phyloP scores from a whole-genome alignment of 208 protist genomes.

The Phytomonas francai region DNA sequence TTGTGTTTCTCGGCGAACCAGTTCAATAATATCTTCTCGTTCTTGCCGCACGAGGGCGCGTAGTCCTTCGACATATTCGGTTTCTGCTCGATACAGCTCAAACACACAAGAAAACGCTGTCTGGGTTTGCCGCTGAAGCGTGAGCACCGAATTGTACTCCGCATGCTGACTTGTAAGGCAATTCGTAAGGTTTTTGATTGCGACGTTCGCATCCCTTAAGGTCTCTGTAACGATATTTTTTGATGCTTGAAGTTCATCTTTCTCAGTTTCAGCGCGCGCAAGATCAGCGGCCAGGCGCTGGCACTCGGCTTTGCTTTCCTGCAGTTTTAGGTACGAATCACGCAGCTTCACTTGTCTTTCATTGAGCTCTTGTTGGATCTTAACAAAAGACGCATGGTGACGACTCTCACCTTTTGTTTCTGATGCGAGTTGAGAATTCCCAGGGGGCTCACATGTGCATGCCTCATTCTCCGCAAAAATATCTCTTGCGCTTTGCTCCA shows the following conservation, averaged over 20 bases:
- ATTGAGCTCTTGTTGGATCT: constrained; percentile 19
- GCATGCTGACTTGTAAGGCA: constrained; percentile 19
- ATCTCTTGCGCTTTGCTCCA: constrained; percentile 21
- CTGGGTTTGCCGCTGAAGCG: constrained; percentile 37
- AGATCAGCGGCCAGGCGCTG: constrained; percentile 13
- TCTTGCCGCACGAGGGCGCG: constrained; percentile 36
- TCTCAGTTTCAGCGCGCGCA: constrained; percentile 7
- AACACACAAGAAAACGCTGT: constrained; percentile 27
- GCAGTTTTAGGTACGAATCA: constrained; percentile 20
- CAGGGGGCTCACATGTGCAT: constrained; percentile 6
- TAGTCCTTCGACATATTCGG: constrained; percentile 34
- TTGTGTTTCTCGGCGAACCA: constrained; percentile 43
- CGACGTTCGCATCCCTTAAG: constrained; percentile 32
- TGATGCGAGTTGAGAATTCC: neutral
- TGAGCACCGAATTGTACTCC: constrained; percentile 29
- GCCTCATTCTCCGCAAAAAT: constrained; percentile 20
- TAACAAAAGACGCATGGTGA: constrained; percentile 20
- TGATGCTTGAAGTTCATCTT: constrained; percentile 3
- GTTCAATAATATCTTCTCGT: constrained; percentile 39
- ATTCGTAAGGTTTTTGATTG: constrained; percentile 27
- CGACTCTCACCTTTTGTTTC: neutral
- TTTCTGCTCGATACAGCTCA: constrained; percentile 34
- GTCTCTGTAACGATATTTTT: constrained; percentile 15
- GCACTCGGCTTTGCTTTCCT: constrained; percentile 19
- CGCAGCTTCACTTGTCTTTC: constrained; percentile 23